Base-by-base conservation (phyloP, 2,329 filamentous ascomycete genomes). In the Penicillium sp. region DNA sequence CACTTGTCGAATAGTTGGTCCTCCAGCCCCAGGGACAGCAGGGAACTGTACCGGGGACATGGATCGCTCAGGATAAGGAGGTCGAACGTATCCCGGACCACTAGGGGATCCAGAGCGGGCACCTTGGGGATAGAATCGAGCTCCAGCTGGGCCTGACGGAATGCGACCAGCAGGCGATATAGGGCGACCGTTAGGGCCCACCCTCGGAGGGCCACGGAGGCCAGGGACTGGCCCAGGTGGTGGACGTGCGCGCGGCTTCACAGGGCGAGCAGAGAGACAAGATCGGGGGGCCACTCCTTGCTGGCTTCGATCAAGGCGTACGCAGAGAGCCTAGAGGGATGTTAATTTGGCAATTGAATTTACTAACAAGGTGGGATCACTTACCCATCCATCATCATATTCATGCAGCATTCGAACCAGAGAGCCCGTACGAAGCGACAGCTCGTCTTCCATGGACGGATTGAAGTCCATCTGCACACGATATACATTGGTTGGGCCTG, bases 371-470 rank as follows among this genome's bases (percentile, higher is more conserved):
- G 12, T 22, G 33, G n/a, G 6, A 39, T 11, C 20, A 75, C 84
- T 76, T 76, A 90, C 85, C 92, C 92, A 98, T 56, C 92, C 92
- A 67, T 98, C 92, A 60, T 98, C 92, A 56, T 96, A 98, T 66
- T 95, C 89, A 59, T 96, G 90, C 14, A 96, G 73, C 48, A 98
- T 72, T 48, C 90, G 79, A 34, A 96, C 86, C 32, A 98, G 73
- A 46, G 93, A 82, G 35, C 92, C 92, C 41, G 82, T 78, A 46
- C 72, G 76, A 30, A 98, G 74, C 46, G 80, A 84, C 57, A 98
- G 73, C 66, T 98, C 92, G 59, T 98, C 92, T 4, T 87, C 84
- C 74, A 96, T 82, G 3, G 85, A 90, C 16, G 92, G 89, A 62
- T 80, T 84, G 66, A 96, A 98, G 64, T 95, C 89, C 51, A 96